Evolutionary conservation across 1,139 yeast species (phyloP), one percentile per base, ranked within the genome.

Genomic region (Kodamaea arcana): DNA sequence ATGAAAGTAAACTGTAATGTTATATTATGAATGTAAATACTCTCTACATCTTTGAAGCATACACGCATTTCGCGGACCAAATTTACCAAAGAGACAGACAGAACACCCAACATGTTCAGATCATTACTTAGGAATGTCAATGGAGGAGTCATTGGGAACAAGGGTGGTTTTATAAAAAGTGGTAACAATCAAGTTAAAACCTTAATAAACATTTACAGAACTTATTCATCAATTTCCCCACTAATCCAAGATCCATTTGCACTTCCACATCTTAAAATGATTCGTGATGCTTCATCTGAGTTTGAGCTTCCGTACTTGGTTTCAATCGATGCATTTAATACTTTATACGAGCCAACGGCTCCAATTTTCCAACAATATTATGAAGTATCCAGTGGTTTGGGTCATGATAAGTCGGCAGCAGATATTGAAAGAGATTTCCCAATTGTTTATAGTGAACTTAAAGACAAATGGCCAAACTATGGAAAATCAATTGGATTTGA

Each of bases 251-350:
- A 56, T 29, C 68, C 69, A 1, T 52, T 62, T 32, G 44, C 50
- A 17, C 41, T 52, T 17, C 52, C 47, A 21, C 56, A 56, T 28
- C 44, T 53, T 7, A 43, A 55, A 24, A 54, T 45, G 34, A 50
- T 62, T 24, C 46, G 68, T 36, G 69, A 64, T 29, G 53, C 69
- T 4, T 44, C 47, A 15, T 39, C 51, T 27, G 37, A 37, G 28
- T 68, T 66, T 38, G 57, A 66, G 18, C 55, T 51, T 27, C 84
- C 85, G 2, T 62, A 61, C 27, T 52, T 80, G 11, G 56, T 82
- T 0, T 76, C 87, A 1, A 70, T 82, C 41, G 90, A 82, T 56
- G 82, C 80, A 0, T 81, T 79, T 55, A 80, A 78, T 29, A 81
- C 88, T 0, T 53, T 82, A 8, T 80, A 79, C 50, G 60, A 72